Conservation (phyloP, 1,284 basidiomycete genomes). For the Austroboletus olivaceoglutinosus region DNA sequence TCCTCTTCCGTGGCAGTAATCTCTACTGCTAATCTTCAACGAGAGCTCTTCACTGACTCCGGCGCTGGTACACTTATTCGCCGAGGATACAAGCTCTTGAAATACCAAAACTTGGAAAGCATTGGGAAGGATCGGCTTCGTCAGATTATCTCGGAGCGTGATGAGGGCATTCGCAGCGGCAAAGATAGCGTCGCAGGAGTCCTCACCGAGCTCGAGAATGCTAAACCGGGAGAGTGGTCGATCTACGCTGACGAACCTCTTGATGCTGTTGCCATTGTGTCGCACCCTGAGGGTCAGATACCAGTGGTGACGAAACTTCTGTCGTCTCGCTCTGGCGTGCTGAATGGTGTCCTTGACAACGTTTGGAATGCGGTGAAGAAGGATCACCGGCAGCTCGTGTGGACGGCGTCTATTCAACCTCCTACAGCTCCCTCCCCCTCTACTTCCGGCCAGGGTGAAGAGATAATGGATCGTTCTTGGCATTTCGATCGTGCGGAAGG, state of each 20-base stretch:
- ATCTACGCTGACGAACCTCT: constrained; percentile 98
- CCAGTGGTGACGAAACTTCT: constrained; percentile 94
- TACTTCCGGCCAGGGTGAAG: constrained; percentile 64
- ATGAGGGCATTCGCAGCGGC: constrained; percentile 87
- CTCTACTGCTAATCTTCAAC: constrained; percentile 89
- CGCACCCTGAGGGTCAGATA: constrained; percentile 85
- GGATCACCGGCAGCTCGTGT: constrained; percentile 93
- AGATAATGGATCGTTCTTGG: constrained; percentile 83
- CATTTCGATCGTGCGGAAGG: constrained; percentile 99
- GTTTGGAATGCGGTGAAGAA: constrained; percentile 95
- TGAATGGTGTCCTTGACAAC: constrained; percentile 96
- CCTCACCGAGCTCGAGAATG: constrained; percentile 75
- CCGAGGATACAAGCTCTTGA: constrained; percentile 97
- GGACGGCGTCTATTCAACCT: constrained; percentile 78
- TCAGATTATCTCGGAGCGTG: constrained; percentile 90
- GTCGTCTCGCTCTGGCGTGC: constrained; percentile 81
- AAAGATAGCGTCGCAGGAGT: constrained; percentile 88
- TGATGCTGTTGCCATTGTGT: constrained; percentile 93
- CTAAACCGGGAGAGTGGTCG: constrained; percentile 67
- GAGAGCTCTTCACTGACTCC: constrained; percentile 98
- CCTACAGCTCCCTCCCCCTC: constrained; percentile 12
- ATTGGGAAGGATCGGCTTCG: constrained; percentile 93
- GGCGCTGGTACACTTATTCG: constrained; percentile 98
- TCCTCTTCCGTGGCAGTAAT: constrained; percentile 99
- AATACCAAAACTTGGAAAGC: constrained; percentile 76